Evolutionary conservation across 2,329 filamentous ascomycete species (phyloP).

Genomic region (Sporothrix inflata): DNA sequence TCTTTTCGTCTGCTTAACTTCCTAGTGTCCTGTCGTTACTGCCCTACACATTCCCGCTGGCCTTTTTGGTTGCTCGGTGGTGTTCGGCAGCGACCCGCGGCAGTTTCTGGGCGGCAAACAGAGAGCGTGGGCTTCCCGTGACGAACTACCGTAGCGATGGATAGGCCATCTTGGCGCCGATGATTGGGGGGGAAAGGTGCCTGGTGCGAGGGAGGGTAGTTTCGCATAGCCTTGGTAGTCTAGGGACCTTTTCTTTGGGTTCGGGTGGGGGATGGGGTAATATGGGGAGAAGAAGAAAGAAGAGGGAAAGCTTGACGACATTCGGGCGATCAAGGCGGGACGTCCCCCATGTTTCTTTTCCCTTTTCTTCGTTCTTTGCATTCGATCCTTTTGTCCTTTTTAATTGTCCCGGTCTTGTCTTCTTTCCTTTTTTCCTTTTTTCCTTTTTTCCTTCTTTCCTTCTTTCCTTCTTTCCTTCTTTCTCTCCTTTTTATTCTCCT

Average conservation of each 20-base stretch:
- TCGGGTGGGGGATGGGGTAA: no score
- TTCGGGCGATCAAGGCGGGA: neutral
- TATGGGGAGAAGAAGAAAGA: neutral
- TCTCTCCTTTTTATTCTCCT: no score
- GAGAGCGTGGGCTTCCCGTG: neutral
- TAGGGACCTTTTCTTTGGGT: neutral
- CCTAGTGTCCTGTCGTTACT: conserved; percentile 1
- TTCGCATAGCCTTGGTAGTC: neutral
- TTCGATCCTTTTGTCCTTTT: neutral
- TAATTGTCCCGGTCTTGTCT: no score
- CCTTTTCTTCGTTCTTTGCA: neutral
- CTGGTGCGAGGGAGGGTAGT: neutral
- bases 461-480: no score
- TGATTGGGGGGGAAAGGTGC: neutral
- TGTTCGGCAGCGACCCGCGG: neutral
- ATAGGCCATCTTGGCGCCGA: neutral
- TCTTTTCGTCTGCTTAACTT: neutral
- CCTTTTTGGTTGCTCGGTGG: neutral
- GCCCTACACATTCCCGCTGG: no score
- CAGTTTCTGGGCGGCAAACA: neutral
- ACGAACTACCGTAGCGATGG: neutral
- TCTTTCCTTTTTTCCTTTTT: no score
- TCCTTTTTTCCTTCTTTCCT: no score
- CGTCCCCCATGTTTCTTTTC: neutral
- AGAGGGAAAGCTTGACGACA: neutral